Conservation (phyloP, 2,329 filamentous ascomycete species). For the Colletotrichum lupini region DNA sequence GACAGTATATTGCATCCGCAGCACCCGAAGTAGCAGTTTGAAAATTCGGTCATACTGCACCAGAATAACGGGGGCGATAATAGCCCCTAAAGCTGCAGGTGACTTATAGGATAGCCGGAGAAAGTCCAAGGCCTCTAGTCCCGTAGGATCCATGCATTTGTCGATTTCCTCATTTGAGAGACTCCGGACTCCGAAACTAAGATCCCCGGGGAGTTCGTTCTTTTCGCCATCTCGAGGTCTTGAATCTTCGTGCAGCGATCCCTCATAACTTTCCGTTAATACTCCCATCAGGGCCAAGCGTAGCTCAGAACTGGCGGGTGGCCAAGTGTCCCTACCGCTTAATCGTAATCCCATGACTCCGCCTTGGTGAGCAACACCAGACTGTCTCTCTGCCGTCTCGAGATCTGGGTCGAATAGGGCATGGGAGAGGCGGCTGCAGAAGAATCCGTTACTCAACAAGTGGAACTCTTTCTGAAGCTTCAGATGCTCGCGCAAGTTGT, state of each 20-base stretch:
- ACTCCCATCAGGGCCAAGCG: slow-evolving; percentile 89
- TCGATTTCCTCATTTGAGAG: slow-evolving; percentile 83
- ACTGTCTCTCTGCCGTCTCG: slow-evolving; percentile 79
- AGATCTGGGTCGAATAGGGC: slow-evolving; percentile 88
- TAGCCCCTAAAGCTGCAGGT: slow-evolving; percentile 74
- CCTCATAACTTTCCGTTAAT: slow-evolving; percentile 77
- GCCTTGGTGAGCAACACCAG: slow-evolving; percentile 75
- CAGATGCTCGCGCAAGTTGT: slow-evolving; percentile 79
- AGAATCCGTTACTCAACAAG: slow-evolving; percentile 85
- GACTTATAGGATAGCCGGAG: slow-evolving; percentile 87
- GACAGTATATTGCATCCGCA: slow-evolving; percentile 83
- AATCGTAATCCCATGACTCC: slow-evolving; percentile 85
- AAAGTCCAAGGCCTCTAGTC: slow-evolving; percentile 92
- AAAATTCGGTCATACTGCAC: slow-evolving; percentile 89
- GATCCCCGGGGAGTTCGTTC: slow-evolving; percentile 70
- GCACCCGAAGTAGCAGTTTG: slow-evolving; percentile 78
- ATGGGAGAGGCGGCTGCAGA: slow-evolving; percentile 81
- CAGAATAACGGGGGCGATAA: slow-evolving; percentile 78
- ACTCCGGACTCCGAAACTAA: slow-evolving; percentile 88
- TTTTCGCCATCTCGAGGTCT: slow-evolving; percentile 40
- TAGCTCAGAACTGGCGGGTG: slow-evolving; percentile 93
- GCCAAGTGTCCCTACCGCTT: slow-evolving; percentile 86
- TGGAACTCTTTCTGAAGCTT: slow-evolving; percentile 83
- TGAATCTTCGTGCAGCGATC: neutral
- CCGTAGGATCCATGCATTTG: slow-evolving; percentile 83